Percentiles rank a stretch among this genome's conserved stretches.
These are phyloP conservation scores for Pulveroboletus sp. DNA, from an alignment of 768 basidiomycete genomes.

Conservation along the genomic window DNA sequence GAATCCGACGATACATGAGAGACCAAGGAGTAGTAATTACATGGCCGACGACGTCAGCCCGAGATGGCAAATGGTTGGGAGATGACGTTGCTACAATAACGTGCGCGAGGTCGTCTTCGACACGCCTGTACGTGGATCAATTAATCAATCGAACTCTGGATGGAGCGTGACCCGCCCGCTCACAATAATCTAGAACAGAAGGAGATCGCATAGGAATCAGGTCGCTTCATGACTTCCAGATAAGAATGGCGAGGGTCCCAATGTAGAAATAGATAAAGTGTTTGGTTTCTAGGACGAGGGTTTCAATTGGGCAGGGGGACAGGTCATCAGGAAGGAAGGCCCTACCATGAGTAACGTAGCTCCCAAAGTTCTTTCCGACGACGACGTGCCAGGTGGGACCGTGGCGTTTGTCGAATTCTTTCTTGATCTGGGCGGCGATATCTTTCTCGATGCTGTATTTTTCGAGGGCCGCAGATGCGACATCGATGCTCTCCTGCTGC, in stretches of 20 bases:
- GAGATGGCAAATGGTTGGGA: constrained; percentile 12
- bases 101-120: constrained; percentile 16
- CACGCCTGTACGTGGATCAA: constrained; percentile 12
- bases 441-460: constrained; percentile 96
- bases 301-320: constrained; percentile 8
- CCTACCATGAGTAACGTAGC: constrained; percentile 95
- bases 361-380: constrained; percentile 98
- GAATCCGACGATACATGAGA: constrained; percentile 16
- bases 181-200: constrained; percentile 24
- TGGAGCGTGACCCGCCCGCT: background rate
- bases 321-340: background rate
- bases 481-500: constrained; percentile 92
- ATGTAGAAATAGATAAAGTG: constrained; percentile 99
- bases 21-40: constrained; percentile 21
- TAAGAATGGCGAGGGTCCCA: constrained; percentile 85
- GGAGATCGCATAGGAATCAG: constrained; percentile 4
- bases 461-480: constrained; percentile 79
- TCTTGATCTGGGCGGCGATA: constrained; percentile 97
- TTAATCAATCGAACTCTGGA: background rate
- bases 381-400: constrained; percentile 98
- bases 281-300: constrained; percentile 70
- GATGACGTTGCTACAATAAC: constrained; percentile 24
- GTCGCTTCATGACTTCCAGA: constrained; percentile 79
- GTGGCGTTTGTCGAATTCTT: constrained; percentile 90
- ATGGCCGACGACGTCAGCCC: constrained; percentile 15